Conservation (phyloP, 2,329 filamentous ascomycete species). For the Aspergillus quadrilineatus region DNA sequence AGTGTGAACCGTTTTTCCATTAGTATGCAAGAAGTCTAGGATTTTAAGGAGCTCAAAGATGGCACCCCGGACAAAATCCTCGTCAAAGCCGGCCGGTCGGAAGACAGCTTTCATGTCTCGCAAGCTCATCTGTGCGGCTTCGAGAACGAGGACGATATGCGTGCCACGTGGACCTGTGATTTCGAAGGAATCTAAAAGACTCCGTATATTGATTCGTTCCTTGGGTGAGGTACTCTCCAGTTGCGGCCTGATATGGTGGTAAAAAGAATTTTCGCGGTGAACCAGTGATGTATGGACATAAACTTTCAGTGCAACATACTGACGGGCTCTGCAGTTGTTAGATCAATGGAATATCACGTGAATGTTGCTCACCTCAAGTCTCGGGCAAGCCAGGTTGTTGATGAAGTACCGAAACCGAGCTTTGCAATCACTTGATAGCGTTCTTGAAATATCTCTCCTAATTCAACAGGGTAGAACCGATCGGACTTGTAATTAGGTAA, state of each 20-base stretch:
- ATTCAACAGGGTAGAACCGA: slow-evolving; percentile 28
- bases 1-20: slow-evolving; percentile 30
- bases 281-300: slow-evolving; percentile 24
- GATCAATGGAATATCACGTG: neutral
- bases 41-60: slow-evolving; percentile 27
- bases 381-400: slow-evolving; percentile 30
- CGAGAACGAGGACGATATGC: slow-evolving; percentile 32
- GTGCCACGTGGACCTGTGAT: slow-evolving; percentile 26
- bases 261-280: slow-evolving; percentile 30
- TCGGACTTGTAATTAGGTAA: slow-evolving; percentile 23
- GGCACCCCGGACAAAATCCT: slow-evolving; percentile 22
- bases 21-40: slow-evolving; percentile 33
- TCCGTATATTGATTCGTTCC: slow-evolving; percentile 29
- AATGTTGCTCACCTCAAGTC: slow-evolving; percentile 22
- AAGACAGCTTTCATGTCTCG: slow-evolving; percentile 23
- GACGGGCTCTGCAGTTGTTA: slow-evolving; percentile 18
- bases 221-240: slow-evolving; percentile 20
- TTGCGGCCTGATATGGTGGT: slow-evolving; percentile 25
- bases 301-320: slow-evolving; percentile 27
- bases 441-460: slow-evolving; percentile 26
- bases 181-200: slow-evolving; percentile 33
- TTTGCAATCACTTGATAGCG: slow-evolving; percentile 31
- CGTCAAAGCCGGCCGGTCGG: slow-evolving; percentile 20
- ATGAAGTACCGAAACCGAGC: slow-evolving; percentile 30
- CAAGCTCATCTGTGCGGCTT: slow-evolving; percentile 29